Percentiles rank a stretch among this genome's conserved stretches.
Evolutionary conservation across 345 rosid genomes (phyloP).

Genomic region (Durio zibethinus): DNA sequence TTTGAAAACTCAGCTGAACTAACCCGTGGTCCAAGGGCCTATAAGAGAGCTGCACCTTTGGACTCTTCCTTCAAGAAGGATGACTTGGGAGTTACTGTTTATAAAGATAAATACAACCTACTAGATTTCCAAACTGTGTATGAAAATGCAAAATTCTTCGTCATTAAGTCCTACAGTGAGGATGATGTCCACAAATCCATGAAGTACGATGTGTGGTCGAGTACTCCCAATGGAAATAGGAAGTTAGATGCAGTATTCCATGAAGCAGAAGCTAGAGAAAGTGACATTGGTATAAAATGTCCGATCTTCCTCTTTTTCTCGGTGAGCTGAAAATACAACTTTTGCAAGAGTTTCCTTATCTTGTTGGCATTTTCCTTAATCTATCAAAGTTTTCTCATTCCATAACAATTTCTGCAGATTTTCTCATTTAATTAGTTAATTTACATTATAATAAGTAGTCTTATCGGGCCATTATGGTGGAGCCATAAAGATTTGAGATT

Average conservation of each 20-base stretch:
- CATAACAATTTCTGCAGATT: background rate
- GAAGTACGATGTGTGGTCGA: slow-evolving; percentile 76
- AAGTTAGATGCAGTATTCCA: slow-evolving; percentile 66
- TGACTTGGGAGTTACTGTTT: slow-evolving; percentile 27
- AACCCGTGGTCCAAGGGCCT: slow-evolving; percentile 68
- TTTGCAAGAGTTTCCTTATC: background rate
- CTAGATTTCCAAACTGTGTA: slow-evolving; percentile 53
- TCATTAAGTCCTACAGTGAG: slow-evolving; percentile 77
- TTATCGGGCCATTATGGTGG: background rate
- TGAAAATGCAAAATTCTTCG: slow-evolving; percentile 55
- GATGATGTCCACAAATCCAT: slow-evolving; percentile 77
- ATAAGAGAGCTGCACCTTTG: slow-evolving; percentile 23
- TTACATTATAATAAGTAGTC: background rate
- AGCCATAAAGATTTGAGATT: background rate
- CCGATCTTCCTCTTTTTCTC: slow-evolving; percentile 78
- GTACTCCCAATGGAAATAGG: slow-evolving; percentile 67
- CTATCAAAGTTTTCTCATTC: no score
- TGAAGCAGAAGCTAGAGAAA: slow-evolving; percentile 45
- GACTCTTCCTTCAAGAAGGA: slow-evolving; percentile 41
- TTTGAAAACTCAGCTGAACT: slow-evolving; percentile 44
- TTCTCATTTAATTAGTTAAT: background rate
- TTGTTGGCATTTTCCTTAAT: background rate
- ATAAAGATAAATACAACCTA: slow-evolving; percentile 48
- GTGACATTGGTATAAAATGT: slow-evolving; percentile 37
- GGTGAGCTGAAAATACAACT: slow-evolving; percentile 35